A percentile compares a stretch with the other conserved stretches of the same genome.
Conservation (phyloP, 176 grass and related monocot genomes). For the Bonia amplexicaulis region DNA sequence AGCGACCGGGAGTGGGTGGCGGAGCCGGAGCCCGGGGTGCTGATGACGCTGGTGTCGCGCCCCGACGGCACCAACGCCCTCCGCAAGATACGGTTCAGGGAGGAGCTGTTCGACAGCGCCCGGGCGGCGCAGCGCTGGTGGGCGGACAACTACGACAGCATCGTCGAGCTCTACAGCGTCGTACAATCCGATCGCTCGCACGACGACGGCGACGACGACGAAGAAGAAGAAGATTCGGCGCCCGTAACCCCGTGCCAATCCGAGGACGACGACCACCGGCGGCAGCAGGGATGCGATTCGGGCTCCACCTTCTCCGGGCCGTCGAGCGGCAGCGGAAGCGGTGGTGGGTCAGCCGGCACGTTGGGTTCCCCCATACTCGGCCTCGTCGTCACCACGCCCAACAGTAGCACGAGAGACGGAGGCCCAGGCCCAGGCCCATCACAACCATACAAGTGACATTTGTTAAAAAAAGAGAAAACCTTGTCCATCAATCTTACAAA, state of each 20-base stretch:
- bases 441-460: not conserved
- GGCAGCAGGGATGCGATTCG: constrained; percentile 9
- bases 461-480: not conserved
- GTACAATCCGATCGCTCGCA: constrained; percentile 16
- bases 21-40: constrained; percentile 68
- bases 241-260: constrained; percentile 47
- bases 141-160: constrained; percentile 53
- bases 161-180: constrained; percentile 69
- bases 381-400: constrained; percentile 32
- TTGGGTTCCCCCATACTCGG: constrained; percentile 46
- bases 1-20: constrained; percentile 57
- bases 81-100: constrained; percentile 59
- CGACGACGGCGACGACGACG: constrained; percentile 8
- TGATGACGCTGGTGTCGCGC: constrained; percentile 61
- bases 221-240: not conserved
- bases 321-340: constrained; percentile 39
- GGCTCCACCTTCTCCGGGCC: constrained; percentile 39
- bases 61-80: constrained; percentile 67
- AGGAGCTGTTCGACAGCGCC: constrained; percentile 55
- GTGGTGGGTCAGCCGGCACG: constrained; percentile 41
- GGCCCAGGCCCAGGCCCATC: not conserved
- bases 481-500: not conserved
- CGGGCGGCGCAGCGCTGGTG: constrained; percentile 60
- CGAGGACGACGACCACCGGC: constrained; percentile 54
- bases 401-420: not conserved